These are phyloP conservation scores for Dactylellina parvicollis DNA, from an alignment of 2,329 filamentous ascomycete species.

Conservation along the genomic window DNA sequence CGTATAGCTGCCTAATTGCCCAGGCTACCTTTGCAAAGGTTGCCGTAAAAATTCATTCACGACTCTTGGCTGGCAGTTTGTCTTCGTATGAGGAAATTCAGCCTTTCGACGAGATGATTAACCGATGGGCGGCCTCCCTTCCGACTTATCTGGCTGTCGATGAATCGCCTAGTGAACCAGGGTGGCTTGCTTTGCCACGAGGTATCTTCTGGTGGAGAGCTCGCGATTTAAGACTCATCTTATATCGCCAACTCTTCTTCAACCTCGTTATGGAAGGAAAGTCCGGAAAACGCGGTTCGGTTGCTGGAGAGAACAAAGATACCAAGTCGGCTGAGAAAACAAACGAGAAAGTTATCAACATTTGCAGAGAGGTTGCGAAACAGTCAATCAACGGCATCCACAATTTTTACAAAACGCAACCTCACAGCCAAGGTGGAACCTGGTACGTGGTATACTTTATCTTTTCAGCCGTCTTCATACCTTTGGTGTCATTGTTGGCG, in stretches of 20 bases:
- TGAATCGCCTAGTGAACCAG: conserved; percentile 48
- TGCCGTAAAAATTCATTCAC: conserved; percentile 48
- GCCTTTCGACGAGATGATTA: conserved; percentile 51
- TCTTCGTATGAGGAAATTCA: conserved; percentile 50
- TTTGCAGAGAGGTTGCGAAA: conserved; percentile 47
- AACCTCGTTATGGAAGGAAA: conserved; percentile 51
- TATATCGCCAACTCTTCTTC: conserved; percentile 51
- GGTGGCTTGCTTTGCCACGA: conserved; percentile 44
- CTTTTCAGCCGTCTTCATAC: conserved; percentile 49
- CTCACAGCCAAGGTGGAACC: conserved; percentile 46
- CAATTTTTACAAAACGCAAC: conserved; percentile 49
- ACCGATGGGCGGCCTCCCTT: conserved; percentile 44
- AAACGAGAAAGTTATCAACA: conserved; percentile 50
- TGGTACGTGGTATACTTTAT: conserved; percentile 53
- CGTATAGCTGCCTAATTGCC: conserved; percentile 48
- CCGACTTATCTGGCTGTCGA: conserved; percentile 51
- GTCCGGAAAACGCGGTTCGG: conserved; percentile 18
- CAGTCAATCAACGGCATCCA: conserved; percentile 50
- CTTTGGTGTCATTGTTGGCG: conserved; percentile 41
- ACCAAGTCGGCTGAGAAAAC: conserved; percentile 40
- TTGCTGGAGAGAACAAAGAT: conserved; percentile 37
- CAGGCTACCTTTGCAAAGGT: conserved; percentile 50
- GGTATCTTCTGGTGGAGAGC: conserved; percentile 54
- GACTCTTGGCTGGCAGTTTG: conserved; percentile 44
- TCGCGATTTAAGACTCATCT: conserved; percentile 39